These are phyloP conservation scores for Kitagawia praeruptora DNA, from an alignment of 129 eudicot genomes.

Conservation along the genomic window DNA sequence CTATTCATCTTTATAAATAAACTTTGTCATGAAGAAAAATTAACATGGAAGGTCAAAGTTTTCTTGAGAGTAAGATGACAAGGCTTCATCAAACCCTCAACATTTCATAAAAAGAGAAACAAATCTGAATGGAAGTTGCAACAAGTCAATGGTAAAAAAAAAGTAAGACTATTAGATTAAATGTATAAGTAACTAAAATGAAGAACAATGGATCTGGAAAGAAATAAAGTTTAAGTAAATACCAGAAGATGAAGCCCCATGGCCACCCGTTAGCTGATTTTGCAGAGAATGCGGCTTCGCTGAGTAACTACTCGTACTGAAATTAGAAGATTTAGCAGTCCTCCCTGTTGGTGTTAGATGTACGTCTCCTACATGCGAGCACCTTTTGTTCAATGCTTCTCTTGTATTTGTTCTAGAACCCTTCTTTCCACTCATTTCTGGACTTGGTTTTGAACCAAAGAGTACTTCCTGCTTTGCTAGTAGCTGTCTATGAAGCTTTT, in stretches of 20 bases:
- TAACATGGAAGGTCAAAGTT: background rate
- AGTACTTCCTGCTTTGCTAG: conserved; percentile 60
- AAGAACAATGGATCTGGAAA: background rate
- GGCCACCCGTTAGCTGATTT: conserved; percentile 17
- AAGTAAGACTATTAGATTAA: background rate
- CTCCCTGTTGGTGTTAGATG: conserved; percentile 34
- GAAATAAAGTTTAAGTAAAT: background rate
- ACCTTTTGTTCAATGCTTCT: conserved; percentile 28
- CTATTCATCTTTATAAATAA: background rate
- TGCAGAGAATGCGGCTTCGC: conserved; percentile 19
- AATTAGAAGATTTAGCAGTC: conserved; percentile 22
- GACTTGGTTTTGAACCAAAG: conserved; percentile 82
- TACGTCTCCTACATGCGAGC: conserved; percentile 34
- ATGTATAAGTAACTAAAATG: background rate
- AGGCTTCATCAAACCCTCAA: background rate
- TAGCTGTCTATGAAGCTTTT: conserved; percentile 64
- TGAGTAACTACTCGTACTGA: conserved; percentile 7
- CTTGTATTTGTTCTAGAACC: conserved; percentile 26
- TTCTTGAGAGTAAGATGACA: background rate
- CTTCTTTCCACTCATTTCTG: conserved; percentile 45
- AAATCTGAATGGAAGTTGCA: background rate
- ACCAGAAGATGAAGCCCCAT: conserved; percentile 31
- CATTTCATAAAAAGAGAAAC: background rate
- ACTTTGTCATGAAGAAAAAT: background rate
- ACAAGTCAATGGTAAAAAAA: background rate